A percentile compares a stretch with the other conserved stretches of the same genome.
Conservation (phyloP, 306 rosid genomes). For the Rosa multiflora region DNA sequence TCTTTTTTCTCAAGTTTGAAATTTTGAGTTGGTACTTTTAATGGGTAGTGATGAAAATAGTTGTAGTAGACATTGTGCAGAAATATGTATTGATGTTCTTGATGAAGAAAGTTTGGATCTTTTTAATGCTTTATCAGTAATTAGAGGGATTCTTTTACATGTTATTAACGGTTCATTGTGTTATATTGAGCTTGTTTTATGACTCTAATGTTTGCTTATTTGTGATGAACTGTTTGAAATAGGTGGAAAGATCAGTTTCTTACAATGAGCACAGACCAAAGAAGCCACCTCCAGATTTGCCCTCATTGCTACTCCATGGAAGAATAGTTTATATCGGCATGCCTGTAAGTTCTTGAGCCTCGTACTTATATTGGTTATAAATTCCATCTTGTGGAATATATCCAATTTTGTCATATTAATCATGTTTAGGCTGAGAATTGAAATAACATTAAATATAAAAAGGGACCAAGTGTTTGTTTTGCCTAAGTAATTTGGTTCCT, state of each 20-base stretch:
- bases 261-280: slow-evolving; percentile 65
- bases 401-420: background rate
- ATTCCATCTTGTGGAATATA: slow-evolving; percentile 1
- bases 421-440: background rate
- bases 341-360: slow-evolving; percentile 69
- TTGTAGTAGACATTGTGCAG: background rate
- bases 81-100: background rate
- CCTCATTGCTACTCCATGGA: slow-evolving; percentile 82
- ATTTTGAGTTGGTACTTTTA: background rate
- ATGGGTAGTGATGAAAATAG: background rate
- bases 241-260: slow-evolving; percentile 81
- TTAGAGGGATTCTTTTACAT: background rate
- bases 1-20: background rate
- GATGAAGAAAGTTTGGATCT: background rate
- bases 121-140: background rate
- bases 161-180: background rate
- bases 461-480: background rate
- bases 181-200: background rate
- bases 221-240: slow-evolving; percentile 19
- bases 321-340: slow-evolving; percentile 94
- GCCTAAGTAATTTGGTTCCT: background rate
- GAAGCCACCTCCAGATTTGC: slow-evolving; percentile 93
- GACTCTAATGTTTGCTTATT: background rate
- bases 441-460: background rate
- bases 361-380: background rate